Conservation (phyloP, 2,329 filamentous ascomycete genomes). For the Diaporthe sp. region DNA sequence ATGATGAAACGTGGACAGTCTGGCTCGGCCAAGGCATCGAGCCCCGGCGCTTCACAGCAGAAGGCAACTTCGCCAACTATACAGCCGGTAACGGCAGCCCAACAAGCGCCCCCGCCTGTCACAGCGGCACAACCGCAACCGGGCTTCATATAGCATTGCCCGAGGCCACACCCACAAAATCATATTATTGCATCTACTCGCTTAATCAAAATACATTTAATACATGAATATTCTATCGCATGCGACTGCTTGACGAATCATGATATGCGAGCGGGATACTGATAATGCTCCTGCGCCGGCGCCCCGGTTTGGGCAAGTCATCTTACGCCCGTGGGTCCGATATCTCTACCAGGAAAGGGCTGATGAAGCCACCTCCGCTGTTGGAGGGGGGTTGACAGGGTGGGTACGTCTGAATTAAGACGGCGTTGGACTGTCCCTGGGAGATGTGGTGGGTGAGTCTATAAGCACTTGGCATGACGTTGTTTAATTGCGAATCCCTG, state of each 20-base stretch:
- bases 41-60: constrained; percentile 44
- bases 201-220: constrained; percentile 18
- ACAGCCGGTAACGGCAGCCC: constrained; percentile 21
- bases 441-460: neutral
- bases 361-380: neutral
- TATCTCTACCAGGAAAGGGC: neutral
- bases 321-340: too few relatives aligned
- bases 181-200: neutral
- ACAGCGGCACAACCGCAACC: constrained; percentile 33
- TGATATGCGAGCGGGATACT: neutral
- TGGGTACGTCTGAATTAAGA: neutral
- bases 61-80: constrained; percentile 12
- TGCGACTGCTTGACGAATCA: neutral
- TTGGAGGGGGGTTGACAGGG: neutral
- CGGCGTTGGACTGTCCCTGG: neutral
- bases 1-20: constrained; percentile 84
- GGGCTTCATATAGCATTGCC: constrained; percentile 28
- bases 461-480: neutral
- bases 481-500: neutral
- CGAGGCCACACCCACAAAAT: neutral
- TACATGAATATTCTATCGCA: neutral
- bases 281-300: neutral
- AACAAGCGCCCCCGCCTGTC: constrained; percentile 18
- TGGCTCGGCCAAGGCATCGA: constrained; percentile 49
- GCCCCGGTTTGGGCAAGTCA: too few relatives aligned